Evolutionary conservation across 768 basidiomycete species (phyloP).

Genomic region (Termitomyces sp.): DNA sequence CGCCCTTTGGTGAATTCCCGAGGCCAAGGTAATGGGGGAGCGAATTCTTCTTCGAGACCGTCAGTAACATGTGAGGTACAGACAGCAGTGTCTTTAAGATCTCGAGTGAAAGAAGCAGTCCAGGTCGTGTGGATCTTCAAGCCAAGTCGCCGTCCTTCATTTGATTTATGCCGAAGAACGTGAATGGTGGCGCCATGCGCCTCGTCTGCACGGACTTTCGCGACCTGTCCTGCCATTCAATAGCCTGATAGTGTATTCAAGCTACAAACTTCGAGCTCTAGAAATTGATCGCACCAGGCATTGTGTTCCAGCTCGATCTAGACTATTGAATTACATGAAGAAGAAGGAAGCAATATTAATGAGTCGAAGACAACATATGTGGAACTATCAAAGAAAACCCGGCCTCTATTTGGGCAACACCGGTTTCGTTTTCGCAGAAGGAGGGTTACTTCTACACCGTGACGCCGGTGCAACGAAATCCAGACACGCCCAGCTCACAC

Average conservation of each 20-base stretch:
- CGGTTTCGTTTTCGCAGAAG: neutral
- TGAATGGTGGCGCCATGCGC: neutral
- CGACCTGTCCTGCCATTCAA: too few relatives aligned
- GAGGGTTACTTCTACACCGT: neutral
- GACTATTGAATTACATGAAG: constrained; percentile 1
- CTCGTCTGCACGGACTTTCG: too few relatives aligned
- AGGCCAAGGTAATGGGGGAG: too few relatives aligned
- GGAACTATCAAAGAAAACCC: neutral
- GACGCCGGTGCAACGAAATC: neutral
- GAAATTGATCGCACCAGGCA: neutral
- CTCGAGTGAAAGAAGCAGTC: neutral
- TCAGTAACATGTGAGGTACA: neutral
- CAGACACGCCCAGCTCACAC: neutral
- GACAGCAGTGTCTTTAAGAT: neutral
- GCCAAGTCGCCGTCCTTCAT: neutral
- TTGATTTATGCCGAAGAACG: neutral
- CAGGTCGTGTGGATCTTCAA: neutral
- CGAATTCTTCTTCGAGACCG: neutral
- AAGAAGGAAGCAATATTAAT: neutral
- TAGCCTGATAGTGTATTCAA: too few relatives aligned
- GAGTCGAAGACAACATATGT: neutral
- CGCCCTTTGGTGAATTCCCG: too few relatives aligned
- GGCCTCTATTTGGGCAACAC: neutral
- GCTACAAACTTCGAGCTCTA: too few relatives aligned
- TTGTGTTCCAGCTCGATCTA: neutral